phyloP scores from a whole-genome alignment of 306 rosid species.

The Lotus japonicus region DNA sequence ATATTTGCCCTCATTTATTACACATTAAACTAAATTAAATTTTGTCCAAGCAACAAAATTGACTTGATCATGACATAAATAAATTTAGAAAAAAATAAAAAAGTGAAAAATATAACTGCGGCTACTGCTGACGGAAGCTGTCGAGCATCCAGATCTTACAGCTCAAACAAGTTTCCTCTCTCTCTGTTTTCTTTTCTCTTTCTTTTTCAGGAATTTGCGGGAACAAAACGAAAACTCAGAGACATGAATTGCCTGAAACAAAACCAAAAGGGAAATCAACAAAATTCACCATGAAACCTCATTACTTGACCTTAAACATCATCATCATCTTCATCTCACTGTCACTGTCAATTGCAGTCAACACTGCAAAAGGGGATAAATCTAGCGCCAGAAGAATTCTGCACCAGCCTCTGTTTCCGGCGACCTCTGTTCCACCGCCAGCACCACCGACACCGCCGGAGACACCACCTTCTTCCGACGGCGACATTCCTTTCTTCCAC shows the following conservation, averaged over 20 bases:
- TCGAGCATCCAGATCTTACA: constrained; percentile 61
- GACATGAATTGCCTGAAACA: constrained; percentile 45
- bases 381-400: constrained; percentile 47
- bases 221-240: constrained; percentile 28
- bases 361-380: constrained; percentile 16
- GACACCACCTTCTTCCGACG: constrained; percentile 23
- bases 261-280: constrained; percentile 25
- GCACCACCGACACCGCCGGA: constrained; percentile 35
- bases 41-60: not conserved
- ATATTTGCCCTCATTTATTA: not conserved
- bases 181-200: constrained; percentile 11
- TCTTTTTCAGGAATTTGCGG: constrained; percentile 22
- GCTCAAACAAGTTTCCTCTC: constrained; percentile 49
- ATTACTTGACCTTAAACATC: constrained; percentile 28
- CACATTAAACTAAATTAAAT: not conserved
- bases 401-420: constrained; percentile 84
- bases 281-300: constrained; percentile 49
- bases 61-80: too few relatives aligned
- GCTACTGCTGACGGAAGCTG: constrained; percentile 46
- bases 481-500: constrained; percentile 64
- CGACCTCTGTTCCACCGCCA: constrained; percentile 58
- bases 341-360: constrained; percentile 10
- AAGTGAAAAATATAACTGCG: constrained; percentile 22
- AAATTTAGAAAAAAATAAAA: not conserved
- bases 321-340: constrained; percentile 17